Evolutionary conservation across 176 grass and related monocot species (phyloP).

Genomic region (sorghum (Sorghum bicolor)): Sorghum_bicolor_NCBIv3 NC_012875.2:53545001-53545500

Average conservation of each 20-base stretch:
- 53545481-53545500: slow-evolving; percentile 44
- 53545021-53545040: slow-evolving; percentile 14
- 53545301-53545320: slow-evolving; percentile 63
- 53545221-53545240: slow-evolving; percentile 44
- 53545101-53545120: slow-evolving; percentile 31
- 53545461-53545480: slow-evolving; percentile 21
- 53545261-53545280: slow-evolving; percentile 88
- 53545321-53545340: slow-evolving; percentile 46
- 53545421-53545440: slow-evolving; percentile 92
- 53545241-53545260: slow-evolving; percentile 76
- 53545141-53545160: slow-evolving; percentile 4
- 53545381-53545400: slow-evolving; percentile 10
- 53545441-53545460: slow-evolving; percentile 49
- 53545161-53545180: background rate
- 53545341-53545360: slow-evolving; percentile 16
- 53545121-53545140: slow-evolving; percentile 31
- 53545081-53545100: slow-evolving; percentile 13
- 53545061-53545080: slow-evolving; percentile 37
- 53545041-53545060: slow-evolving; percentile 31
- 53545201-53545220: slow-evolving; percentile 30
- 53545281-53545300: slow-evolving; percentile 83
- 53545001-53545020: slow-evolving; percentile 15
- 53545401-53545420: slow-evolving; percentile 55
- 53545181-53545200: slow-evolving; percentile 9
- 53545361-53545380: slow-evolving; percentile 19